Evolutionary conservation across 225 moss, liverwort and hornwort genomes (phyloP).

Genomic region (Sphagnum tenellum): DNA sequence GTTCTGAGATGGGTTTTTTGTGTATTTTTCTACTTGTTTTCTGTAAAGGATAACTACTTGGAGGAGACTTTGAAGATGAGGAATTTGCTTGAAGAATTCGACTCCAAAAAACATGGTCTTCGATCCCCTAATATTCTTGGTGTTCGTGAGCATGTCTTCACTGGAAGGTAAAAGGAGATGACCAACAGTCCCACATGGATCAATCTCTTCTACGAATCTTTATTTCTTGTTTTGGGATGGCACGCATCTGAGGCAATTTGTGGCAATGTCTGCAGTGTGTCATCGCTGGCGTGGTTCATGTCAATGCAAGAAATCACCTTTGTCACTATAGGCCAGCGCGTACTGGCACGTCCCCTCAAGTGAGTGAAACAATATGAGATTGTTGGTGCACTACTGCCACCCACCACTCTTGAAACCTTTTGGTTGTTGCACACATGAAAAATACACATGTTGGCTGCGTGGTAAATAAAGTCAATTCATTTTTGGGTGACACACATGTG

Average conservation of each 20-base stretch:
- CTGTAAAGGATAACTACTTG: conserved; percentile 53
- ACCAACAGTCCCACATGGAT: too few relatives aligned
- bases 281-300: conserved; percentile 76
- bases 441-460: too few relatives aligned
- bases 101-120: conserved; percentile 32
- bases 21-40: too few relatives aligned
- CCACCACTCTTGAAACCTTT: too few relatives aligned
- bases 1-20: neutral
- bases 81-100: conserved; percentile 60
- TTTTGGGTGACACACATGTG: too few relatives aligned
- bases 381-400: too few relatives aligned
- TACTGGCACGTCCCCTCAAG: conserved; percentile 58
- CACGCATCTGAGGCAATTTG: neutral
- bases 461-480: too few relatives aligned
- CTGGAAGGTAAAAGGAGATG: conserved; percentile 34
- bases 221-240: too few relatives aligned
- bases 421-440: too few relatives aligned
- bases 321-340: conserved; percentile 64
- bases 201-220: too few relatives aligned
- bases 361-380: conserved; percentile 9
- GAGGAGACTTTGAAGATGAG: conserved; percentile 62
- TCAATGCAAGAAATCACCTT: conserved; percentile 59
- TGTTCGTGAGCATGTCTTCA: conserved; percentile 68
- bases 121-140: conserved; percentile 48
- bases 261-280: conserved; percentile 42